Evolutionary conservation across 306 rosid species (phyloP), one percentile per base, ranked within the genome.

Genomic region (Glycine tomentella): DNA sequence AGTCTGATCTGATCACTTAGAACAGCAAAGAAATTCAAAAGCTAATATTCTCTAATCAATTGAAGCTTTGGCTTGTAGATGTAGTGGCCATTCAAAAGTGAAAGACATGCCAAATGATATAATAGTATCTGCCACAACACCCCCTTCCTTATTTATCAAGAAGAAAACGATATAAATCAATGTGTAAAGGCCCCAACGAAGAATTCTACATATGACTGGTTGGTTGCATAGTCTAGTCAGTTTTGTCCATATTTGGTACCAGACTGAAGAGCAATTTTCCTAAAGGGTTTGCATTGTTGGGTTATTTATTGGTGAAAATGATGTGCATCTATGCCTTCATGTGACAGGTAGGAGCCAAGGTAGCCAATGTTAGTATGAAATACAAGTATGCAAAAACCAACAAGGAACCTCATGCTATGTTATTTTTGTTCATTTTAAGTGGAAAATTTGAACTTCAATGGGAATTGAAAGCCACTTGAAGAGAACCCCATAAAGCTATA

Each of bases 311-410:
- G 80, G 61, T 65, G 83, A 83, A 84, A 89, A 77, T 7, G 84
- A 89, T 74, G 84, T 81, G 90, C 86, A 82, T 81, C 87, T 85
- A 84, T 82, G 81, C 88, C 86, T 84, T 87, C 90, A 86, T 78
- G 87, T 86, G 90, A 87, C 84, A 82, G 76, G 87, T 81, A 78
- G 81, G 81, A 78, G 78, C 77, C 82, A 64, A 84, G 33, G 69
- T 61, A 82, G 62, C 83, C 81, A 76, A 80, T 65, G 68, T 79
- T 81, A 45, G 84, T 67, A 79, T 77, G 74, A 92, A 72, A 48
- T 15, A 76, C 83, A 87, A 88, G 66, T 46, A 68, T 48, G 56
- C 50, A 59, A 81, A 80, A 84, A 73, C 74, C 76, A 82, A 84
- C 74, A 88, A 88, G 76, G 76, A 84, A 86, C 88, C 81, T 85